Conservation (phyloP, 2,329 filamentous ascomycete genomes). For the Aspergillus sp. region DNA sequence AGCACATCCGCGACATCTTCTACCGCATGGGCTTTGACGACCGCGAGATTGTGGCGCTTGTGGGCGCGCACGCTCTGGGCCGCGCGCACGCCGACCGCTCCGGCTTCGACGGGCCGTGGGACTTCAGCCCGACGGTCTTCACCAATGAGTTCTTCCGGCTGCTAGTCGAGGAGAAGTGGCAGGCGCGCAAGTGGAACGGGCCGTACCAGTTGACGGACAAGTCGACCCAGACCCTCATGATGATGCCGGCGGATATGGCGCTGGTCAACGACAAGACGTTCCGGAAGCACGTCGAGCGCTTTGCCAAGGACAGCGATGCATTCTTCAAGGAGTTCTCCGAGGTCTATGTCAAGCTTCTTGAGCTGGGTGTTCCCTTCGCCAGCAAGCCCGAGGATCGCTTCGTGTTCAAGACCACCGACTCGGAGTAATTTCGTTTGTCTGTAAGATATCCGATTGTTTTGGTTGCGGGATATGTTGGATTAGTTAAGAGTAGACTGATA, state of each 20-base stretch:
- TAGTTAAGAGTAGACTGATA: too few species aligned
- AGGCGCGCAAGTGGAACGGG: slow-evolving; percentile 82
- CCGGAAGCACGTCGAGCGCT: slow-evolving; percentile 68
- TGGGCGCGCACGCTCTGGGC: slow-evolving; percentile 76
- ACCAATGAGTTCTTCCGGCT: slow-evolving; percentile 94
- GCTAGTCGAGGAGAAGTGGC: slow-evolving; percentile 85
- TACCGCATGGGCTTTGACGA: slow-evolving; percentile 97
- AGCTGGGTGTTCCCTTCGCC: slow-evolving; percentile 85
- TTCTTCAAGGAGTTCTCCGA: slow-evolving; percentile 92
- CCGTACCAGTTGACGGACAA: slow-evolving; percentile 87
- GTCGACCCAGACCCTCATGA: slow-evolving; percentile 82
- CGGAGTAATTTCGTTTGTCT: slow-evolving; percentile 12
- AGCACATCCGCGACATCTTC: slow-evolving; percentile 87
- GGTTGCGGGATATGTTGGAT: slow-evolving; percentile 3
- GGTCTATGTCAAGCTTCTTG: slow-evolving; percentile 73
- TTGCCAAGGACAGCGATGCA: slow-evolving; percentile 77
- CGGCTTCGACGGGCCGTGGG: slow-evolving; percentile 84
- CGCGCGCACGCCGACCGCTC: slow-evolving; percentile 84
- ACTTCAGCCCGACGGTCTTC: slow-evolving; percentile 79
- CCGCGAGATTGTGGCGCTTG: slow-evolving; percentile 86
- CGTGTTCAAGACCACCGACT: slow-evolving; percentile 53
- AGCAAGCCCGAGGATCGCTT: slow-evolving; percentile 51
- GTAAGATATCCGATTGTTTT: slow-evolving; percentile 7
- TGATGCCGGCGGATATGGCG: slow-evolving; percentile 87
- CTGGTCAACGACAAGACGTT: slow-evolving; percentile 83